Percentiles rank a stretch among this genome's conserved stretches.
Evolutionary conservation across 768 basidiomycete genomes (phyloP).

Genomic region (Rhizopogon roseolus): DNA sequence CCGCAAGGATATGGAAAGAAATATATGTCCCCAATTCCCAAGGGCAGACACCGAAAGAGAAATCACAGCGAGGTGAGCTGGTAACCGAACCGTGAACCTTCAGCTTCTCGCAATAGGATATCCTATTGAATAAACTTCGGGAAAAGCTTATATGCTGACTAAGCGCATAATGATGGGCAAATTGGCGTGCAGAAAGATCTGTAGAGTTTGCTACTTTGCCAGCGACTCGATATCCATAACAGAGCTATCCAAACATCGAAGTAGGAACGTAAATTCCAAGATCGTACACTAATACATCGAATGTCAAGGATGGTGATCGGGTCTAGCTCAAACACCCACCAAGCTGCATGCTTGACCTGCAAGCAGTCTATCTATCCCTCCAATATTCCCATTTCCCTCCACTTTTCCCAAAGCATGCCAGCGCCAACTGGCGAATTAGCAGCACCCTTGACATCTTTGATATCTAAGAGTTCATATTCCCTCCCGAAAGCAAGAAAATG

Average conservation of each 20-base stretch:
- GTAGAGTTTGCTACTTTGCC: constrained; percentile 30
- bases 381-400: constrained; percentile 82
- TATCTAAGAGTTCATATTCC: constrained; percentile 88
- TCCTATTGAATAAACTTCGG: too few species aligned
- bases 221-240: too few species aligned
- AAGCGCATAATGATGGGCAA: too few species aligned
- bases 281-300: background rate
- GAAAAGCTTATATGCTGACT: too few species aligned
- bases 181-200: too few species aligned
- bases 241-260: too few species aligned
- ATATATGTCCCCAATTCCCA: too few species aligned
- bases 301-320: background rate
- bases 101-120: too few species aligned
- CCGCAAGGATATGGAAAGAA: too few species aligned
- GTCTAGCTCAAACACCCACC: background rate
- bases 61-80: too few species aligned
- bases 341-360: background rate
- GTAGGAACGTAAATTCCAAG: background rate
- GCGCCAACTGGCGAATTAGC: constrained; percentile 59
- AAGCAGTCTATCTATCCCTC: constrained; percentile 27
- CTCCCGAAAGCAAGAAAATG: constrained; percentile 95
- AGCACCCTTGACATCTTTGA: constrained; percentile 80
- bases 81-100: too few species aligned
- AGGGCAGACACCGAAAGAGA: too few species aligned
- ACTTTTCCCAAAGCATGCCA: constrained; percentile 81